These are phyloP conservation scores for Starmerella etchellsii DNA, from an alignment of 805 yeast genomes.

Conservation along the genomic window DNA sequence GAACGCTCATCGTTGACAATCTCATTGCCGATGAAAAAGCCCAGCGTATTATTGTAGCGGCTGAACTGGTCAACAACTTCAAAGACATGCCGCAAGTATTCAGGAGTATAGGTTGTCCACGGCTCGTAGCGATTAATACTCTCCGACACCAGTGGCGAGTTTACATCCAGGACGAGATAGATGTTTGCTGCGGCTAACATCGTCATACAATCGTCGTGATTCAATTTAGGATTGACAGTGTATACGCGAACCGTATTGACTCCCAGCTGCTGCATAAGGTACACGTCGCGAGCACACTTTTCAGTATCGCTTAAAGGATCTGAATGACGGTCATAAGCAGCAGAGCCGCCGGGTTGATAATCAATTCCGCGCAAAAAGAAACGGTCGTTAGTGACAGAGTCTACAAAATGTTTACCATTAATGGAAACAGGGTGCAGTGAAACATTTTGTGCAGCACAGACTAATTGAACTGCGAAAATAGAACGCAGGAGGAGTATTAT, in stretches of 20 bases:
- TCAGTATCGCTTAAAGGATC: conserved; percentile 72
- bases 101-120: conserved; percentile 68
- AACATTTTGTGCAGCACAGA: background rate
- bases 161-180: conserved; percentile 81
- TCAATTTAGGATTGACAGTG: conserved; percentile 65
- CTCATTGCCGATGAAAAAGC: conserved; percentile 87
- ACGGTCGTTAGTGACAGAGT: conserved; percentile 56
- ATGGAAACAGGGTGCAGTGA: conserved; percentile 53
- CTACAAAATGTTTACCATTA: conserved; percentile 59
- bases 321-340: conserved; percentile 39
- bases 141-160: conserved; percentile 67
- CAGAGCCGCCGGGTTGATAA: conserved; percentile 92
- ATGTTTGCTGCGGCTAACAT: conserved; percentile 83
- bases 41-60: conserved; percentile 75
- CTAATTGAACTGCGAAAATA: no score
- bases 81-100: conserved; percentile 63
- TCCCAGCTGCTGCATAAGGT: conserved; percentile 68
- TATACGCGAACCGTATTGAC: conserved; percentile 81
- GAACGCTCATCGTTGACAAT: conserved; percentile 69
- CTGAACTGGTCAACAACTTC: conserved; percentile 71
- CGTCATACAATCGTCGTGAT: conserved; percentile 87
- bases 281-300: conserved; percentile 69
- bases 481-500: no score
- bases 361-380: conserved; percentile 81
- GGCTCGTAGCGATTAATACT: conserved; percentile 87